Base-by-base conservation (phyloP, 805 yeast species). In the Gaillardinia entomophila region DNA sequence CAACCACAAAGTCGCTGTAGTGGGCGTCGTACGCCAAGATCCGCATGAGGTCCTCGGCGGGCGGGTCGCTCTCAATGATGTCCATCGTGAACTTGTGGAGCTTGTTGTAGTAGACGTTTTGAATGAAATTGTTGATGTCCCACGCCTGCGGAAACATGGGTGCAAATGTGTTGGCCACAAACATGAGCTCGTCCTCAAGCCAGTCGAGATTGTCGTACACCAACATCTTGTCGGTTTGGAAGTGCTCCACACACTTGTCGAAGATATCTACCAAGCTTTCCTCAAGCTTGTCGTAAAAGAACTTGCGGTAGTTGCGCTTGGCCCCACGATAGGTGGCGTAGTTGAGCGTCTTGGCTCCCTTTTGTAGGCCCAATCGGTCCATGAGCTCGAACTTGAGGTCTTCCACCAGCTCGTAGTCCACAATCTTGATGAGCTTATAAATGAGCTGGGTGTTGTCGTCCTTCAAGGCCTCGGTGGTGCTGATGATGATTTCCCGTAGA, bases 351-450 rank as follows among this genome's bases (percentile, higher is more conserved):
- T 36, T 42, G 25, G 44, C 40, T 4, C 46, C 45, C 3, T 41
- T 26, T 10, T 45, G 34, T 18, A 64, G 44, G 16, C 51, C 48
- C 35, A 61, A 49, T 30, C 55, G 56, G 32, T 45, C 34, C 38
- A 34, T 70, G 61, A 58, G 48, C 27, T 33, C 38, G 30, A 41
- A 46, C 44, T 79, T 77, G 38, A 78, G 55, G 49, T 92, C 98
- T 48, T 85, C 87, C 18, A 72, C 66, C 42, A 82, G 85, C 55
- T 92, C 98, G 41, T 64, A 69, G 41, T 88, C 94, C 27, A 92
- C 67, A 12, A 92, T 74, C 42, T 86, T 83, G 26, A 87, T 78
- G 29, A 83, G 53, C 33, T 89, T 76, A 24, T 79, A 78, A 1
- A 85, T 77, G 41, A 88, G 62, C 20, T 81, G 76, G 20, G 60